Percentiles rank a stretch among this genome's conserved stretches.
phyloP scores from a whole-genome alignment of 1,139 yeast genomes.

The Suhomyces yuchorum region DNA sequence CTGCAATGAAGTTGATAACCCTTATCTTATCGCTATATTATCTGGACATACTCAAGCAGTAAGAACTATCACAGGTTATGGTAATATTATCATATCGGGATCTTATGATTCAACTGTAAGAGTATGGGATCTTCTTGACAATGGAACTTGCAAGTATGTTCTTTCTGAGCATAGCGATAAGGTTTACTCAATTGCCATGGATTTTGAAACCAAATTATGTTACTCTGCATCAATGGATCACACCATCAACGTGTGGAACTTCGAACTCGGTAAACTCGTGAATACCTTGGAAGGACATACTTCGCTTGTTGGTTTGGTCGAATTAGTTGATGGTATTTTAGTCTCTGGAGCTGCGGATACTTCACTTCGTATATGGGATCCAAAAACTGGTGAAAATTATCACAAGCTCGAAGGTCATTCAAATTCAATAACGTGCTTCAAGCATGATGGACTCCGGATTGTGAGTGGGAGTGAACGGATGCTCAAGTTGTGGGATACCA shows the following conservation, averaged over 20 bases:
- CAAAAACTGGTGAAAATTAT: conserved; percentile 67
- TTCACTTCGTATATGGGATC: conserved; percentile 90
- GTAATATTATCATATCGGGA: conserved; percentile 83
- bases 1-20: conserved; percentile 51
- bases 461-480: conserved; percentile 88
- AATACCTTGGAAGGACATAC: conserved; percentile 81
- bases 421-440: conserved; percentile 91
- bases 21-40: conserved; percentile 72
- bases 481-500: conserved; percentile 81
- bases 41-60: conserved; percentile 88
- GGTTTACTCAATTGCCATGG: conserved; percentile 85
- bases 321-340: conserved; percentile 73
- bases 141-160: conserved; percentile 71
- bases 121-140: conserved; percentile 82
- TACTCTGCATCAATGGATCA: conserved; percentile 93
- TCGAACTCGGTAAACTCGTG: conserved; percentile 69
- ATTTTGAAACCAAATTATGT: conserved; percentile 73
- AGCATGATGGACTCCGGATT: conserved; percentile 80
- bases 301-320: conserved; percentile 84
- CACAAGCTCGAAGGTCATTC: conserved; percentile 81
- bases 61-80: conserved; percentile 84
- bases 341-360: conserved; percentile 98
- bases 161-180: conserved; percentile 83
- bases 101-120: conserved; percentile 89
- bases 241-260: conserved; percentile 87